These are phyloP conservation scores for Tardiomyces depauwii DNA, from an alignment of 1,139 yeast species.

Conservation along the genomic window DNA sequence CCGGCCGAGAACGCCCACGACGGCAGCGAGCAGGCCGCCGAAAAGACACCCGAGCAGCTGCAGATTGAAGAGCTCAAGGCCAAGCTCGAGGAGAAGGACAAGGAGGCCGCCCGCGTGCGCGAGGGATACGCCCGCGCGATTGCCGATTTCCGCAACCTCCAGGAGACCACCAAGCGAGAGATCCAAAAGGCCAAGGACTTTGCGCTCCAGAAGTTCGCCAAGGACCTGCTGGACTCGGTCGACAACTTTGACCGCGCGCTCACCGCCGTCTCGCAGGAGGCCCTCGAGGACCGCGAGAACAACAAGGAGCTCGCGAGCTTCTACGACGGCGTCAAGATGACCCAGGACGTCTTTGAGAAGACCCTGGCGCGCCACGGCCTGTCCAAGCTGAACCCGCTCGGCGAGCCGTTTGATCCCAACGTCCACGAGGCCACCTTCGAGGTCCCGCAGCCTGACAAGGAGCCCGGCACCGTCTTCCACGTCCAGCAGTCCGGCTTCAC, in stretches of 20 bases:
- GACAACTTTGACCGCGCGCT: conserved; percentile 89
- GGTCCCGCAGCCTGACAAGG: conserved; percentile 77
- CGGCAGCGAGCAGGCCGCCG: conserved; percentile 14
- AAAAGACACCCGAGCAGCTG: conserved; percentile 5
- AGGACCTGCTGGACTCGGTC: conserved; percentile 77
- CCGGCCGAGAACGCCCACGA: conserved; percentile 5
- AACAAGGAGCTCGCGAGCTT: conserved; percentile 56
- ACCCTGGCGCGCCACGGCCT: conserved; percentile 76
- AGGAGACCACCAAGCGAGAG: conserved; percentile 82
- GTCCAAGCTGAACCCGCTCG: conserved; percentile 70
- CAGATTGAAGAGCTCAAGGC: conserved; percentile 31
- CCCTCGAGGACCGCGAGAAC: conserved; percentile 18
- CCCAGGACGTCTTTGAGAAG: conserved; percentile 76
- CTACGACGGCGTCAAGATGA: conserved; percentile 87
- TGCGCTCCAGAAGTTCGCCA: conserved; percentile 88
- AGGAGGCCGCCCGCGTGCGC: conserved; percentile 72
- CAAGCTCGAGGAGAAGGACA: conserved; percentile 56
- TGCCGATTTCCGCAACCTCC: conserved; percentile 90
- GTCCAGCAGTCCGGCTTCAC: conserved; percentile 90
- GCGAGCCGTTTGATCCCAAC: conserved; percentile 83
- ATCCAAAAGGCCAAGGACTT: conserved; percentile 79
- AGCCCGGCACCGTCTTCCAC: conserved; percentile 86
- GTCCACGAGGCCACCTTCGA: conserved; percentile 90
- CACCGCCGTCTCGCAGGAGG: conserved; percentile 56
- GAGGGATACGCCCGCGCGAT: conserved; percentile 74